Evolutionary conservation across 2,329 filamentous ascomycete genomes (phyloP), one percentile per base, ranked within the genome.

Genomic region (Lachnellula hyalina): DNA sequence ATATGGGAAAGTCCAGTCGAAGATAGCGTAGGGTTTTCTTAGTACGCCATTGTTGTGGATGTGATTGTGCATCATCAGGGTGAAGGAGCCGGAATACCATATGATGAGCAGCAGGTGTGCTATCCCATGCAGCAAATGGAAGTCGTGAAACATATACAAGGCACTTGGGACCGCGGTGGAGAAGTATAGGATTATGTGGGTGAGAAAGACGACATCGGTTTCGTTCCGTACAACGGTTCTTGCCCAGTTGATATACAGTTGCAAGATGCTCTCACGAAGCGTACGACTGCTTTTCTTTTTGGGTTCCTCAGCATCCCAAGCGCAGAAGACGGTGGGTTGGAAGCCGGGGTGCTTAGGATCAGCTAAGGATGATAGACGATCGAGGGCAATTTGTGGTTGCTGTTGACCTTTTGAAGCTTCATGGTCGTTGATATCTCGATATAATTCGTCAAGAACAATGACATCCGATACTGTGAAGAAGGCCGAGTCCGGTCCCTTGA

Each of bases 31-130:
- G 7, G 72, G 68, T 63, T 80, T 81, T 23, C 75, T 71, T 36
- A 92, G 72, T 3, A 92, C 76, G 15, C 89, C 89, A 46, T 84
- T 79, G 75, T 84, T 84, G 68, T 93, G 89, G 63, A 93, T 92
- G 68, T 93, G 89, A 66, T 93, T 88, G 65, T 93, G 89, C 79
- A 89, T 88, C 81, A 93, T 83, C 38, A 93, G 76, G 0, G 88
- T 93, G 72, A 90, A 93, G 1, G 84, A 76, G 7, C 88, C 88
- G 51, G 84, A 81, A 65, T 85, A 91, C 67, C 78, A 87, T 35
- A 80, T 72, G 63, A 87, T 83, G 75, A 90, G 83, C 9, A 80
- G 65, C 51, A 78, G 75, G 66, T 93, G 89, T 28, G 84, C 61
- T 15, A 89, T 62, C 9, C 79, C 89, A 69, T 91, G 89, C 38